Evolutionary conservation across 257 asterid species (phyloP), one percentile per base, ranked within the genome.

Genomic region (Eustoma russellianum): DNA sequence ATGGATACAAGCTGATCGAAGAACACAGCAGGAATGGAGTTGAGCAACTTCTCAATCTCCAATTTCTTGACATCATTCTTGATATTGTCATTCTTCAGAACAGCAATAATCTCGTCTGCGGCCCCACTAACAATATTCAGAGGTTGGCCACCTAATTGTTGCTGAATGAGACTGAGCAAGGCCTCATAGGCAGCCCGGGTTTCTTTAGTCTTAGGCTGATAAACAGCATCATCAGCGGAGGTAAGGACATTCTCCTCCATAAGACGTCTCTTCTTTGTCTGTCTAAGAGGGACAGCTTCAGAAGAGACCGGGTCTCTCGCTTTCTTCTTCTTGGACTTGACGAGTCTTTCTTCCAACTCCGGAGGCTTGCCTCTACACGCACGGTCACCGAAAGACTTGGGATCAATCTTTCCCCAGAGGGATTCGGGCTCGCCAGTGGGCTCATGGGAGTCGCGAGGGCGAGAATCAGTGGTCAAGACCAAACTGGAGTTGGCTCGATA

Each of bases 391-490:
- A 75, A 75, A 2, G 64, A 3, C 48, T 35, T 70, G 13, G 75
- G 75, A 33, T 71, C 75, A 12, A 75, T 75, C 66, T 61, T 75
- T 0, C 81, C 81, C 44, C 56, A 52, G 14, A 67, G 81, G 0
- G 81, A 56, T 53, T 75, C 81, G 0, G 81, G 81, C 61, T 75
- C 81, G 10, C 78, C 81, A 11, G 78, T 64, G 2, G 81, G 81
- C 70, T 75, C 81, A 19, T 75, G 81, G 30, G 78, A 71, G 41
- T 75, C 81, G 4, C 81, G 70, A 17, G 81, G 81, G 17, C 81
- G 75, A 38, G 77, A 71, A 54, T 75, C 81, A 12, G 81, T 71
- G 3, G 81, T 75, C 33, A 75, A 64, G 16, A 75, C 81, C 19
- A 71, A 77, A 62, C 81, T 75, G 15, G 78, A 75, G 64, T 75